Conservation (phyloP, 2,329 filamentous ascomycete species). For the Penicillium thymicola region DNA sequence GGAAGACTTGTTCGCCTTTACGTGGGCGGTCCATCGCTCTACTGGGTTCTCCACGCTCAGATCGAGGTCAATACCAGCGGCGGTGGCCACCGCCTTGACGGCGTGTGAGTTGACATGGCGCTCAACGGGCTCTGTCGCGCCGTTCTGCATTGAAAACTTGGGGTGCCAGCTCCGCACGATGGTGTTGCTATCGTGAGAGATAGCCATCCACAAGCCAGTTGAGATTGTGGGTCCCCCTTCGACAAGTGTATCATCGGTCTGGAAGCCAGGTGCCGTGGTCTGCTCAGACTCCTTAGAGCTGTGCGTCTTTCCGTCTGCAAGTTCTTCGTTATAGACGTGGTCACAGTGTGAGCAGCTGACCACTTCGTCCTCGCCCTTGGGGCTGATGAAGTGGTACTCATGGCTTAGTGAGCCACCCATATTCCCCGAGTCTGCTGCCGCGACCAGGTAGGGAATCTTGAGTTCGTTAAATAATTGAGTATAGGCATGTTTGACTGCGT, state of each 20-base stretch:
- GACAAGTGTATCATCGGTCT: constrained; percentile 19
- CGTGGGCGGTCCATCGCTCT: constrained; percentile 51
- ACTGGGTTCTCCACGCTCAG: constrained; percentile 62
- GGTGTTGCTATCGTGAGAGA: constrained; percentile 58
- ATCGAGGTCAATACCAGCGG: constrained; percentile 65
- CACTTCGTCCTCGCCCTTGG: constrained; percentile 80
- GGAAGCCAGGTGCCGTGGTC: constrained; percentile 20
- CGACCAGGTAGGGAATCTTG: constrained; percentile 77
- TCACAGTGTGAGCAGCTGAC: constrained; percentile 70
- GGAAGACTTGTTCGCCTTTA: constrained; percentile 24
- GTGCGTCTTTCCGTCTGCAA: constrained; percentile 54
- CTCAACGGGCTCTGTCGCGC: constrained; percentile 31
- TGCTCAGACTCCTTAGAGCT: constrained; percentile 5
- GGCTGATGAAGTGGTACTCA: constrained; percentile 82
- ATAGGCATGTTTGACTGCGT: constrained; percentile 71
- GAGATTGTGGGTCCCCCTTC: constrained; percentile 32
- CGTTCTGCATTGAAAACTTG: constrained; percentile 38
- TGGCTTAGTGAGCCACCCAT: constrained; percentile 94
- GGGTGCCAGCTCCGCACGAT: constrained; percentile 70
- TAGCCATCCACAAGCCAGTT: constrained; percentile 39
- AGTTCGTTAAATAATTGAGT: constrained; percentile 74
- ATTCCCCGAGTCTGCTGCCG: constrained; percentile 88
- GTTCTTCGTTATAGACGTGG: constrained; percentile 82
- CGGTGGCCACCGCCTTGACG: constrained; percentile 54
- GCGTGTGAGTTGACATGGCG: constrained; percentile 57